Conservation (phyloP, 1,284 basidiomycete species). For the Moesziomyces aphidis region DNA sequence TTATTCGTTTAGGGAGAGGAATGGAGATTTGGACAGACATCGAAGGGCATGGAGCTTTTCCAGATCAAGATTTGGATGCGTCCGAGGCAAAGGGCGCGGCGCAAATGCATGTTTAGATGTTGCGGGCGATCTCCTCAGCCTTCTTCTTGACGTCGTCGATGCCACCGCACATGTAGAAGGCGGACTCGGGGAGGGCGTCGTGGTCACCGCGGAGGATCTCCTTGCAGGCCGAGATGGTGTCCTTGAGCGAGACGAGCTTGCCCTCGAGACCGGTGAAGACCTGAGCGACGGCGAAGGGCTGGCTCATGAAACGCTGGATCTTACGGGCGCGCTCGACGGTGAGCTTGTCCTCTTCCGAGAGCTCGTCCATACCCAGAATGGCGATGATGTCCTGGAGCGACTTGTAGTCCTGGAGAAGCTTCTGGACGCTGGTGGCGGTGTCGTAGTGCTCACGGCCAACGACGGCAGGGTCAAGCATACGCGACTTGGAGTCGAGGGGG, state of each 20-base stretch:
- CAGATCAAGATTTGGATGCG: slow-evolving; percentile 10
- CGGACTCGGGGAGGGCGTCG: slow-evolving; percentile 88
- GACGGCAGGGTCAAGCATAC: slow-evolving; percentile 99
- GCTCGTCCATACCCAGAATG: slow-evolving; percentile 99
- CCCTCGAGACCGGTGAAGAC: slow-evolving; percentile 99
- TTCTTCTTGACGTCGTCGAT: slow-evolving; percentile 96
- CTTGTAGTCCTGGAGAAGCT: slow-evolving; percentile 99
- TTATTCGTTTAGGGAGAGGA: slow-evolving; percentile 20
- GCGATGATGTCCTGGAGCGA: slow-evolving; percentile 87
- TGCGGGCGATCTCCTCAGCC: slow-evolving; percentile 86
- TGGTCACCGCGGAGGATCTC: slow-evolving; percentile 91
- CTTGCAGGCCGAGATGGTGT: slow-evolving; percentile 67
- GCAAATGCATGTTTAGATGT: slow-evolving; percentile 19
- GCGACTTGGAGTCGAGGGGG: slow-evolving; percentile 98
- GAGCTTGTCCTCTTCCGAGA: slow-evolving; percentile 99
- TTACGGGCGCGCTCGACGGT: slow-evolving; percentile 81
- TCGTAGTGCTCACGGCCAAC: slow-evolving; percentile 93
- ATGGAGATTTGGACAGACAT: slow-evolving; percentile 12
- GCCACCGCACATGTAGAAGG: slow-evolving; percentile 76
- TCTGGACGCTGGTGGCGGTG: slow-evolving; percentile 93
- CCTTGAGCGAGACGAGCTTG: slow-evolving; percentile 80
- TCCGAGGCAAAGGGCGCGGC: background rate
- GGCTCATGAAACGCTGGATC: slow-evolving; percentile 90
- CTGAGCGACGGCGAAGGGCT: slow-evolving; percentile 98
- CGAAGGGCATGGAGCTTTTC: background rate